Evolutionary conservation across 129 eudicot species (phyloP), one percentile per base, ranked within the genome.

Genomic region (Lonicera japonica): DNA sequence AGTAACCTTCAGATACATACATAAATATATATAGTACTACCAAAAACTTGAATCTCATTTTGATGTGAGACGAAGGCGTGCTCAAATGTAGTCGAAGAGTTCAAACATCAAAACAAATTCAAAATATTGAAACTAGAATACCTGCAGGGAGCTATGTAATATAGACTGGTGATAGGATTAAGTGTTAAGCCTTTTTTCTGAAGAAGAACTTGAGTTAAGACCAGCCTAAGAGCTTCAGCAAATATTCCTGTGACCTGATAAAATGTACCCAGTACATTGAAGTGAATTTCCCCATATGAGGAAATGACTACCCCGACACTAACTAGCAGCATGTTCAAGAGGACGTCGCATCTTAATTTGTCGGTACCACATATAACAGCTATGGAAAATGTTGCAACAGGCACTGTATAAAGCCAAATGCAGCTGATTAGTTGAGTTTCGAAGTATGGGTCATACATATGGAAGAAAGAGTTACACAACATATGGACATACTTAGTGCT

Each of bases 131-230:
- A 21, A n/a, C 25, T 17, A 21, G 58, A 53, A 63, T 65, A 85
- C 87, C 92, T 85, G 92, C 92, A 85, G 18, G 92, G 92, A 75
- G 92, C 92, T 21, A 85, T 85, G 76, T 85, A 85, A 52, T 85
- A 85, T 61, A 85, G 64, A 68, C 92, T 85, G 65, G 92, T 85
- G 73, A 85, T 81, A 40, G 92, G 92, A 73, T 81, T 85, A 25
- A 85, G 74, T 9, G 92, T 74, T 47, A 85, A 69, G 67, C 92
- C 92, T 74, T 80, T 80, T 69, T 80, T 85, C 58, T 85, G 92
- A 63, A 85, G 87, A 29, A 85, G 87, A 73, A 85, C 92, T 75
- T 85, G 92, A 66, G 92, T 85, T 34, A 85, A 72, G 67, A 85
- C 92, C 66, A 85, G 73, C 70, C 92, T 72, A 50, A 85, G 87